Evolutionary conservation across 1,139 yeast species (phyloP), one percentile per base, ranked within the genome.

Genomic region (Diutina pseudorugosa): DNA sequence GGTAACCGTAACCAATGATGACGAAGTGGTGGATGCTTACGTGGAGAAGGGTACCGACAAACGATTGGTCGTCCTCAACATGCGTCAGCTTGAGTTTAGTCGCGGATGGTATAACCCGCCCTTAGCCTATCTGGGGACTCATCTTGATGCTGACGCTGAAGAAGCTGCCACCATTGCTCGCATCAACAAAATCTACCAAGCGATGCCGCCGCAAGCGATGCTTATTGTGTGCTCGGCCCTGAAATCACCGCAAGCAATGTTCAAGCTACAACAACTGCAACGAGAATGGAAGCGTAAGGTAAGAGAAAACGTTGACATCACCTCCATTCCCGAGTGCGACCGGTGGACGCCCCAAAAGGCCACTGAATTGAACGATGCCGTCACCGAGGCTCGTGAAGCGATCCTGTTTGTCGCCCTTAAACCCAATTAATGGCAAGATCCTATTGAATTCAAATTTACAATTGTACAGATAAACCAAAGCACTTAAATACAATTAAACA

Each of bases 51-150:
- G 71, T 1, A 61, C 67, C 1, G 67, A 51, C 8, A 69, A 71
- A 55, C 77, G 76, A 53, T 69, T 87, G 48, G 70, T 79, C 9
- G 72, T 85, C 54, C 70, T 80, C 19, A 73, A 79, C 55, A 63
- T 88, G 49, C 72, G 80, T 52, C 93, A 84, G 55, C 63, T 85
- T 33, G 91, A 82, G 59, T 70, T 68, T 56, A 70, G 66, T 23
- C 60, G 57, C 12, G 63, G 67, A 6, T 67, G 72, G 70, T 51
- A 59, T 6, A 36, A 27, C 6, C 55, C 52, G 7, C 61, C 62
- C 6, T 45, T 45, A 8, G 51, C 49, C 18, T 59, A 51, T 52
- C 52, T 53, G 27, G 62, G 60, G 4, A 49, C 50, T 14, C 16
- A 20, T 18, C 45, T 57, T 3, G 51, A 51, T 20, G 43, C 36